Base-by-base conservation (phyloP, 805 yeast species). In the Candida jianshihensis region DNA sequence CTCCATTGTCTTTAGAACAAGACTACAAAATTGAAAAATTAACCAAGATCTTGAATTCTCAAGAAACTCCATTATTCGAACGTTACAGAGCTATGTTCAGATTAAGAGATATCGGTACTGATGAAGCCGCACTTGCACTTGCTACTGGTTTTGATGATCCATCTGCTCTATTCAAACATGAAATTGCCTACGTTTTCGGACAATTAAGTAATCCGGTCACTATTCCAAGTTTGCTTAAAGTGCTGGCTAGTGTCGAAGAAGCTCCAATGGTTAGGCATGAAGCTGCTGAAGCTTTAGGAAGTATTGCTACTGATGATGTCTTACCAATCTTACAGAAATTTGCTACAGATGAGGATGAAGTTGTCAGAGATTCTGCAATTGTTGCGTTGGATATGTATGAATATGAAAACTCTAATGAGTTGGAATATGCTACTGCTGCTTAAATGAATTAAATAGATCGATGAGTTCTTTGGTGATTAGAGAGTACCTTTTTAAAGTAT, bases 231-330 rank as follows among this genome's bases (percentile, higher is more conserved):
- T 73, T 94, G 44, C 72, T 87, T 39, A 79, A 85, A 63, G 87
- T 92, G 4, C 72, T 94, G 50, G 78, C 78, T 49, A 76, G 85
- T 59, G 74, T 70, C 41, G 55, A 63, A 13, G 96, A 92, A 66
- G 97, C 95, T 36, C 95, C 94, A 45, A 92, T 92, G 99, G 98
- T 94, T 24, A 82, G 99, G 66, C 99, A 92, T 59, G 99, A 92
- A 66, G 98, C 97, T 40, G 98, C 97, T 19, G 99, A 92, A 66
- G 98, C 98, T 19, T 71, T 94, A 51, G 98, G 98, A 19, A 76
- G 95, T 20, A 92, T 92, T 57, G 97, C 96, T 19, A 86, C 97
- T 9, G 96, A 86, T 53, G 97, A 90, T 40, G 95, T 90, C 26
- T 70, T 90, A 46, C 96, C 97, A 13, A 81, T 92, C 25, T 74